phyloP scores from a whole-genome alignment of 2,329 filamentous ascomycete genomes.

The Arthroderma sp. region DNA sequence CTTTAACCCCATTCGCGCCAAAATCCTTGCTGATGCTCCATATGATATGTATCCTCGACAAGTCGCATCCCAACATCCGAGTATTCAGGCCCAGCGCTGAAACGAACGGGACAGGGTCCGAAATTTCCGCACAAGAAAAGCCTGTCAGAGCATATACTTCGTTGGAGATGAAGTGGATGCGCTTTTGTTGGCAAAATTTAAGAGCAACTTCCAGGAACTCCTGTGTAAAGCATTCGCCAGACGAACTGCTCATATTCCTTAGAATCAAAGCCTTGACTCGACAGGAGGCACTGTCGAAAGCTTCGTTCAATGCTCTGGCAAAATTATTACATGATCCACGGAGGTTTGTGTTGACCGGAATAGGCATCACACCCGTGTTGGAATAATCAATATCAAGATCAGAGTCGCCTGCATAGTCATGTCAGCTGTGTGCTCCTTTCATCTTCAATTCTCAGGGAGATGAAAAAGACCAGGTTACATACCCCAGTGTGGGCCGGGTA shows the following conservation, averaged over 20 bases:
- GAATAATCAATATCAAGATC: conserved; percentile 14
- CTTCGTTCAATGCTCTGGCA: conserved; percentile 14
- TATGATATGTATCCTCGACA: conserved; percentile 16
- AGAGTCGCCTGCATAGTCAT: conserved; percentile 14
- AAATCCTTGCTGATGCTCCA: conserved; percentile 18
- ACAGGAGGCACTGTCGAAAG: conserved; percentile 12
- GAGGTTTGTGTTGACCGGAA: conserved; percentile 16
- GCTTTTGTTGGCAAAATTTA: conserved; percentile 16
- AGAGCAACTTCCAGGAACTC: conserved; percentile 15
- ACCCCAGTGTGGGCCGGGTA: conserved; percentile 25
- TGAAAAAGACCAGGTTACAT: conserved; percentile 6
- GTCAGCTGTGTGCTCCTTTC: neutral
- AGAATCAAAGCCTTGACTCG: conserved; percentile 18
- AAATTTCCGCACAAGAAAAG: conserved; percentile 14
- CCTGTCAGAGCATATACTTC: conserved; percentile 19
- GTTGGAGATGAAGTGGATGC: conserved; percentile 22
- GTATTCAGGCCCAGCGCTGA: conserved; percentile 14
- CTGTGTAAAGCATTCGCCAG: conserved; percentile 19
- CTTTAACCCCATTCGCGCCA: conserved; percentile 15
- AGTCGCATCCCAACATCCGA: conserved; percentile 12
- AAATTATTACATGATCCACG: conserved; percentile 12
- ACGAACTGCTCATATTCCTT: conserved; percentile 20
- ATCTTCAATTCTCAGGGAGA: neutral
- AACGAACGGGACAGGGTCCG: conserved; percentile 12
- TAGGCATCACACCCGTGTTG: conserved; percentile 12